Conservation (phyloP, 108 stramenopile species). For the Cyclotella sp. region DNA sequence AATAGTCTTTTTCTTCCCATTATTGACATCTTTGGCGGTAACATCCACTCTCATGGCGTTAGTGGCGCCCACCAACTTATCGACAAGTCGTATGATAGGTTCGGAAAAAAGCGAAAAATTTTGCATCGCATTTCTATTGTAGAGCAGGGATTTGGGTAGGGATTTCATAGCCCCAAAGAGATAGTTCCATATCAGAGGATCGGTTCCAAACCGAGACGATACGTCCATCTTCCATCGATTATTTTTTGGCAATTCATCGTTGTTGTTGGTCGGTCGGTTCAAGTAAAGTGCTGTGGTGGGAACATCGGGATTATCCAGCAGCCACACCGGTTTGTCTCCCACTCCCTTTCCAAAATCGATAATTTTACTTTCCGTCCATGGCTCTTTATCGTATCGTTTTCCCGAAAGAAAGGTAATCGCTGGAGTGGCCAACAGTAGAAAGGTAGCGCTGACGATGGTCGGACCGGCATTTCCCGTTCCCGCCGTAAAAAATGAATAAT, state of each 20-base stretch:
- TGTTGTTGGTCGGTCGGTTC: neutral
- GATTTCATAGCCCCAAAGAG: conserved; percentile 77
- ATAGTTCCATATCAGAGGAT: conserved; percentile 82
- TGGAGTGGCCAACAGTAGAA: conserved; percentile 77
- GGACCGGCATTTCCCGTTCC: conserved; percentile 86
- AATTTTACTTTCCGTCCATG: conserved; percentile 47
- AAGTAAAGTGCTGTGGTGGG: conserved; percentile 58
- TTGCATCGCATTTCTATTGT: conserved; percentile 74
- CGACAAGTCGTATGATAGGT: conserved; percentile 87
- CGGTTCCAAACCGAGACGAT: conserved; percentile 81
- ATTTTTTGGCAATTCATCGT: neutral
- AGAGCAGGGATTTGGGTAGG: conserved; percentile 61
- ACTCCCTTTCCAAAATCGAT: conserved; percentile 60
- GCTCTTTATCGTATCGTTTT: conserved; percentile 43
- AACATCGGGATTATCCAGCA: conserved; percentile 78
- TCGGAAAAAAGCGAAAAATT: conserved; percentile 75
- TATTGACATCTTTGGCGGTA: neutral
- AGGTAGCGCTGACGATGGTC: conserved; percentile 84
- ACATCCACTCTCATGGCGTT: conserved; percentile 53
- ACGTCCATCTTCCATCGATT: conserved; percentile 14
- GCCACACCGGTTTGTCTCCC: conserved; percentile 64
- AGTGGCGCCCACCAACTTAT: conserved; percentile 85
- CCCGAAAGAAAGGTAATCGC: conserved; percentile 67
- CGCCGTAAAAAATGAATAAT: conserved; percentile 85
- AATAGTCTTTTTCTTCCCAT: conserved; percentile 10